Conservation (phyloP, 2,329 filamentous ascomycete species). For the Trichoderma asperellum region DNA sequence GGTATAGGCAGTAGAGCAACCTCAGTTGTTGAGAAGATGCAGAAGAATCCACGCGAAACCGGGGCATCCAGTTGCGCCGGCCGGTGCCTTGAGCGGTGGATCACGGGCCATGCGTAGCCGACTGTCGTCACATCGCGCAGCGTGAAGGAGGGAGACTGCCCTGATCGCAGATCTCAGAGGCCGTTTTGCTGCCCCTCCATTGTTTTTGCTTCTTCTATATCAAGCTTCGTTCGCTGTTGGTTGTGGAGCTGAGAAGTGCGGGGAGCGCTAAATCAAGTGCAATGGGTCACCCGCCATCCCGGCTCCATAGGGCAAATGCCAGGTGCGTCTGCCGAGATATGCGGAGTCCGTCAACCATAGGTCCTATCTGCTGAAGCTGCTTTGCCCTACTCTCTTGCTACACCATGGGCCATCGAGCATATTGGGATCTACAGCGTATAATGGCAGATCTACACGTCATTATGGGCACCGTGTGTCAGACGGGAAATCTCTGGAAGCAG, state of each 20-base stretch:
- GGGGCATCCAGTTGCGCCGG: neutral
- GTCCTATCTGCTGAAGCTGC: neutral
- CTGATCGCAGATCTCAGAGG: slow-evolving; percentile 5
- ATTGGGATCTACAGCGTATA: slow-evolving; percentile 15
- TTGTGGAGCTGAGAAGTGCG: slow-evolving; percentile 17
- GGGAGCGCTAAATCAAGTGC: slow-evolving; percentile 11
- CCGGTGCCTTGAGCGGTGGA: neutral
- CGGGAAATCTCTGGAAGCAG: neutral
- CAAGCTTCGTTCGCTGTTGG: slow-evolving; percentile 3
- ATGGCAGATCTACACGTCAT: slow-evolving; percentile 18
- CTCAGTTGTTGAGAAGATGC: neutral
- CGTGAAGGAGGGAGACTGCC: neutral
- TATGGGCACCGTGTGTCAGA: neutral
- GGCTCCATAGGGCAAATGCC: slow-evolving; percentile 3
- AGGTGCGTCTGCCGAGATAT: neutral
- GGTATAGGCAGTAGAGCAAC: neutral
- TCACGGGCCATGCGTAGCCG: slow-evolving; percentile 11
- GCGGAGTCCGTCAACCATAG: neutral
- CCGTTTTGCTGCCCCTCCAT: neutral
- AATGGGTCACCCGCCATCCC: slow-evolving; percentile 15
- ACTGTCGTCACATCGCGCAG: slow-evolving; percentile 19
- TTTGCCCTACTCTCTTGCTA: neutral
- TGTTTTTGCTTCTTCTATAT: neutral
- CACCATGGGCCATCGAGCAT: neutral
- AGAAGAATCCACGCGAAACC: neutral